These are phyloP conservation scores for Phtheirospermum japonicum DNA, from an alignment of 257 asterid species.

Conservation along the genomic window DNA sequence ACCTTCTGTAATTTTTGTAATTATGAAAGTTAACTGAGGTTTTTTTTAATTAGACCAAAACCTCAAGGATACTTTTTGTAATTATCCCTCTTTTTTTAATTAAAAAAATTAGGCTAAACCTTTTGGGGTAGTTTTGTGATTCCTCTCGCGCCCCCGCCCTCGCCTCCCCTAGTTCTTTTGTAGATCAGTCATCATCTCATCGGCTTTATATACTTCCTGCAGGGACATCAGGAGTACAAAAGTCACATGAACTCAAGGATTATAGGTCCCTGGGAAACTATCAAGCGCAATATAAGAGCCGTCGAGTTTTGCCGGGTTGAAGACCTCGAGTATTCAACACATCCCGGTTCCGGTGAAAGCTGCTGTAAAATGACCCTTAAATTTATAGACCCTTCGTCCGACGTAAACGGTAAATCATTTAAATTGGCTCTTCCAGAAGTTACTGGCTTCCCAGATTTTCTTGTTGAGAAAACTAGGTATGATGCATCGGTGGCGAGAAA, in stretches of 20 bases:
- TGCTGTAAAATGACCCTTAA: slow-evolving; percentile 81
- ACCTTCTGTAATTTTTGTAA: neutral
- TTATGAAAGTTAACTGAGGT: neutral
- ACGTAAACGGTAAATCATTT: slow-evolving; percentile 59
- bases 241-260: slow-evolving; percentile 41
- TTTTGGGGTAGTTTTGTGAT: no score
- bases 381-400: slow-evolving; percentile 69
- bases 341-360: slow-evolving; percentile 95
- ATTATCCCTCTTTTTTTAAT: no score
- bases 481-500: slow-evolving; percentile 75
- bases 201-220: slow-evolving; percentile 30
- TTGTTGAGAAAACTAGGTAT: slow-evolving; percentile 81
- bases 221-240: slow-evolving; percentile 92
- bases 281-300: slow-evolving; percentile 59
- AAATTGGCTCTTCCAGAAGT: slow-evolving; percentile 80
- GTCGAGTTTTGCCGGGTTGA: slow-evolving; percentile 84
- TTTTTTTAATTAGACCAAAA: neutral
- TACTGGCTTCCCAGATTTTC: slow-evolving; percentile 87
- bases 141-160: no score
- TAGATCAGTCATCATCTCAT: neutral
- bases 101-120: no score
- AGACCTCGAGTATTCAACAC: slow-evolving; percentile 65
- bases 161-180: no score
- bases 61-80: no score
- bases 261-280: slow-evolving; percentile 70